phyloP scores from a whole-genome alignment of 2,329 filamentous ascomycete species.

The Hypoxylon rubiginosum region DNA sequence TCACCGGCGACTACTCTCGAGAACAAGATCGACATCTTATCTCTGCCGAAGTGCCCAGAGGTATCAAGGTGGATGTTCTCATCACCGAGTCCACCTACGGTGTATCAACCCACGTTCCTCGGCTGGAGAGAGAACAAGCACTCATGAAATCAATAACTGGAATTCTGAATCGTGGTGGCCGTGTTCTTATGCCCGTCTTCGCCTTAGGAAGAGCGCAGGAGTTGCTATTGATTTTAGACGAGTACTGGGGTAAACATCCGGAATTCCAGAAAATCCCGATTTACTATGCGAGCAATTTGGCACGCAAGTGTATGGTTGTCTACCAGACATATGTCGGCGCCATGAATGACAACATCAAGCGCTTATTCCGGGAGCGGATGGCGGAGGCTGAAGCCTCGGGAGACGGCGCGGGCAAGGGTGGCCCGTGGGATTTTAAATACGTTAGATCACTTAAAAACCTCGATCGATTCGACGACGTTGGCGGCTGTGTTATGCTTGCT shows the following conservation, averaged over 20 bases:
- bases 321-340: conserved; percentile 98
- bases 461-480: conserved; percentile 95
- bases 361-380: conserved; percentile 92
- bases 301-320: conserved; percentile 96
- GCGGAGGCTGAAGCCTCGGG: conserved; percentile 87
- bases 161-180: conserved; percentile 90
- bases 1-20: conserved; percentile 96
- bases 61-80: conserved; percentile 92
- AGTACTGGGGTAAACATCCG: conserved; percentile 92
- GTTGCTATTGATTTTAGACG: conserved; percentile 91
- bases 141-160: conserved; percentile 96
- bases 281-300: conserved; percentile 96
- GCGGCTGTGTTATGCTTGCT: conserved; percentile 95
- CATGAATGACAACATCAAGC: conserved; percentile 99
- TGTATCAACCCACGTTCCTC: conserved; percentile 91
- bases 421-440: conserved; percentile 97
- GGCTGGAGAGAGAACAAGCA: conserved; percentile 89
- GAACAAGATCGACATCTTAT: conserved; percentile 97
- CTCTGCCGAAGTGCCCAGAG: conserved; percentile 89
- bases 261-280: conserved; percentile 94
- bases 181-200: conserved; percentile 95
- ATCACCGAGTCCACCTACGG: conserved; percentile 99
- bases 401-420: conserved; percentile 80
- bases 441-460: conserved; percentile 92
- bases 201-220: conserved; percentile 95